Percentiles rank a stretch among this genome's conserved stretches.
phyloP scores from a whole-genome alignment of 306 rosid species.

The Bauhinia variegata region DNA sequence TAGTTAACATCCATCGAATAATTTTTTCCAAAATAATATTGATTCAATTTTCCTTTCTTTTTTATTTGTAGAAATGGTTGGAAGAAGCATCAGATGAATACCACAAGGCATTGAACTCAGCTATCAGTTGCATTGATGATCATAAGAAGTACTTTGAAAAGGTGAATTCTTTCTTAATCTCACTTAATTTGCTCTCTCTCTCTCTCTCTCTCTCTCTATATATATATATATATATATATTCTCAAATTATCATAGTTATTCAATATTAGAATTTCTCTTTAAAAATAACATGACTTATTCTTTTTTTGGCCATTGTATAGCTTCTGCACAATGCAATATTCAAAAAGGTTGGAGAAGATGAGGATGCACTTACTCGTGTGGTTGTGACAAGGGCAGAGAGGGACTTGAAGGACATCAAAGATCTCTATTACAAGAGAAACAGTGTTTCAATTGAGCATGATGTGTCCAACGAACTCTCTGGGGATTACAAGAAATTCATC shows the following conservation, averaged over 20 bases:
- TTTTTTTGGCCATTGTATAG: too few relatives aligned
- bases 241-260: too few relatives aligned
- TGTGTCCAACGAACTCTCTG: constrained; percentile 64
- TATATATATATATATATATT: too few relatives aligned
- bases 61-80: constrained; percentile 50
- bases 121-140: constrained; percentile 71
- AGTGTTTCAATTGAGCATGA: constrained; percentile 67
- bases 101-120: constrained; percentile 52
- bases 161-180: constrained; percentile 39
- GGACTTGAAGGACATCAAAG: constrained; percentile 69
- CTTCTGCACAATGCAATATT: constrained; percentile 59
- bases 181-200: too few relatives aligned
- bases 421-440: constrained; percentile 76
- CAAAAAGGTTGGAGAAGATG: constrained; percentile 58
- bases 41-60: background rate
- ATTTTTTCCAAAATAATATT: too few relatives aligned
- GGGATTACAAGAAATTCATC: constrained; percentile 77
- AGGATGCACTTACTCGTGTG: constrained; percentile 77
- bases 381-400: constrained; percentile 81
- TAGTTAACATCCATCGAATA: too few relatives aligned
- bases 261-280: too few relatives aligned
- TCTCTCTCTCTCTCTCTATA: too few relatives aligned
- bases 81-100: constrained; percentile 51
- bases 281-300: too few relatives aligned
- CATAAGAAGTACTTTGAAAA: constrained; percentile 75